phyloP scores from a whole-genome alignment of 1,284 basidiomycete species.

The Trametes sp. region DNA sequence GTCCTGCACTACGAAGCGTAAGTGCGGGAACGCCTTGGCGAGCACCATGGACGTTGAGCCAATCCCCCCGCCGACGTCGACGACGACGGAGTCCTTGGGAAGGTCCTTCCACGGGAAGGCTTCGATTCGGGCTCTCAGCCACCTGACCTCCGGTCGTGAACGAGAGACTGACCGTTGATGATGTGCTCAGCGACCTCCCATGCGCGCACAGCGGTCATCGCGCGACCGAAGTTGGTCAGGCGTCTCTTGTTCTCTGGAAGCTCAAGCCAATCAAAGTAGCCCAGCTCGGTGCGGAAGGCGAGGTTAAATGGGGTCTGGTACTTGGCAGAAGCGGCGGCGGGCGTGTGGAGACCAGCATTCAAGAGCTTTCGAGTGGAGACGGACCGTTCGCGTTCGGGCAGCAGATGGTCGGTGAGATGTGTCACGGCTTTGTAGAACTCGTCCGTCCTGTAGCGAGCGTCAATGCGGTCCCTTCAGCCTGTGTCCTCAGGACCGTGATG shows the following conservation, averaged over 20 bases:
- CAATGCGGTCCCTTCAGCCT: neutral
- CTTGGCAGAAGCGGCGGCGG: neutral
- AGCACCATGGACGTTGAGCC: slow-evolving; percentile 32
- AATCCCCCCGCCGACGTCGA: slow-evolving; percentile 39
- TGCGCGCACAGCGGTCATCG: slow-evolving; percentile 32
- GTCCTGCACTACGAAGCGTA: slow-evolving; percentile 39
- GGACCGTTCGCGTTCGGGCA: slow-evolving; percentile 4
- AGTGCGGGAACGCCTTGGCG: slow-evolving; percentile 30
- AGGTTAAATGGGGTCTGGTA: slow-evolving; percentile 35
- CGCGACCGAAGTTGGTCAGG: slow-evolving; percentile 32
- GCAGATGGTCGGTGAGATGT: slow-evolving; percentile 39
- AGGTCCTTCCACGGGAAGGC: slow-evolving; percentile 27
- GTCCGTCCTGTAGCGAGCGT: slow-evolving; percentile 35
- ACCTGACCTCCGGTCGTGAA: too few species aligned
- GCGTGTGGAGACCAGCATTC: slow-evolving; percentile 11
- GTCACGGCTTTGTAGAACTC: slow-evolving; percentile 39
- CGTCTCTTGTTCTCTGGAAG: slow-evolving; percentile 31
- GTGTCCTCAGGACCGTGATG: neutral
- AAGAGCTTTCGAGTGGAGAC: neutral
- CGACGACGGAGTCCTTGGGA: slow-evolving; percentile 24
- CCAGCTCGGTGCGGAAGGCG: slow-evolving; percentile 31
- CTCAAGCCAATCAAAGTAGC: slow-evolving; percentile 35
- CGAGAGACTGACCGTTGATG: slow-evolving; percentile 21
- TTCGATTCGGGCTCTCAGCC: neutral
- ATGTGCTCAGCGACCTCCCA: slow-evolving; percentile 31